Percentiles rank a stretch among this genome's conserved stretches.
Evolutionary conservation across 148 eudicot genomes (phyloP).

Genomic region (Fallopia convolvulus): DNA sequence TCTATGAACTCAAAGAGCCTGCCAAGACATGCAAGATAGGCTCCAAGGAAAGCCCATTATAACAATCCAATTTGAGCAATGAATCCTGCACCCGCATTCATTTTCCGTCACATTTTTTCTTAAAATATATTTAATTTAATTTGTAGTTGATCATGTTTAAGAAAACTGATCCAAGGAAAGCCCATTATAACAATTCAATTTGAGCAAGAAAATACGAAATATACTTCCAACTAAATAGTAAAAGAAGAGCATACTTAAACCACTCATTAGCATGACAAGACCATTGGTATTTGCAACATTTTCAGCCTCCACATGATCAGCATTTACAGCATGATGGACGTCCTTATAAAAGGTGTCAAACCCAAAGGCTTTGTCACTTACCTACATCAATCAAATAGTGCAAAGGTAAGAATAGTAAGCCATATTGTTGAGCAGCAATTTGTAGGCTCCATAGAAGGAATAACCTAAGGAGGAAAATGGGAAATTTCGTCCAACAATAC

Average conservation of each 20-base stretch:
- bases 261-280: slow-evolving; percentile 8
- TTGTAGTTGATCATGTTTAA: too few relatives aligned
- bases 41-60: too few relatives aligned
- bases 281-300: background rate
- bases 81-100: background rate
- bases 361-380: slow-evolving; percentile 87
- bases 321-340: slow-evolving; percentile 45
- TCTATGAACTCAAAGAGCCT: too few relatives aligned
- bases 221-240: background rate
- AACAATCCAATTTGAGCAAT: too few relatives aligned
- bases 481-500: too few relatives aligned
- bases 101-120: background rate
- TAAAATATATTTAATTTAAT: background rate
- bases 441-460: too few relatives aligned
- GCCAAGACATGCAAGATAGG: too few relatives aligned
- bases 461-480: too few relatives aligned
- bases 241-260: background rate
- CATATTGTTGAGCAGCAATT: too few relatives aligned
- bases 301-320: slow-evolving; percentile 8
- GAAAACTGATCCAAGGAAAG: too few relatives aligned
- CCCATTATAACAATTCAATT: too few relatives aligned
- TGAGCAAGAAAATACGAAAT: background rate
- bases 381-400: slow-evolving; percentile 20
- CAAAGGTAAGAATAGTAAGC: too few relatives aligned
- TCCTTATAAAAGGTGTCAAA: slow-evolving; percentile 90